Percentiles rank a stretch among this genome's conserved stretches.
phyloP scores from a whole-genome alignment of 345 rosid genomes.

The Camelina laxa region DNA sequence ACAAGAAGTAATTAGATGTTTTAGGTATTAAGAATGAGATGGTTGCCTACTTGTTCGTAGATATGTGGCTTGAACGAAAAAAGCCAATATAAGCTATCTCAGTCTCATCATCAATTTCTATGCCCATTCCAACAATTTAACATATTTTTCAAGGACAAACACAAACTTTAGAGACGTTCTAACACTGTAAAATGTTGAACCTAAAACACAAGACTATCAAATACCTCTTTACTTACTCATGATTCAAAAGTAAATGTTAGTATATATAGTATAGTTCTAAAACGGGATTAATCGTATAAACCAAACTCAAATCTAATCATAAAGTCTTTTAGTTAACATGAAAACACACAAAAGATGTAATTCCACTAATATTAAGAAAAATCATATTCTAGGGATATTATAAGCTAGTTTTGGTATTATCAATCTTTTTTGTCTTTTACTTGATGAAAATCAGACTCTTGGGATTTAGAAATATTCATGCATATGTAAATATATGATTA shows the following conservation, averaged over 20 bases:
- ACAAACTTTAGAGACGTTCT: conserved; percentile 14
- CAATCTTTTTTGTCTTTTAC: neutral
- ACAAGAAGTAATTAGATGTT: conserved; percentile 22
- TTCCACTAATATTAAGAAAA: no score
- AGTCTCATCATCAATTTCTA: conserved; percentile 32
- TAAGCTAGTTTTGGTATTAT: conserved; percentile 11
- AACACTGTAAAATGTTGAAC: conserved; percentile 12
- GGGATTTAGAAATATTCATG: neutral
- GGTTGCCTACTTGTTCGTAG: conserved; percentile 23
- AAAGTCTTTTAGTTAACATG: neutral
- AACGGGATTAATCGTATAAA: neutral
- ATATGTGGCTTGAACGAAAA: conserved; percentile 18
- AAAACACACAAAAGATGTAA: neutral
- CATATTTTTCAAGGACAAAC: neutral
- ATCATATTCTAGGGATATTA: neutral
- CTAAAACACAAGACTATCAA: neutral
- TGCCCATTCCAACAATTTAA: conserved; percentile 5
- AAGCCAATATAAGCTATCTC: neutral
- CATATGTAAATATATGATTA: conserved; percentile 1
- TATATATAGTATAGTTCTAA: no score
- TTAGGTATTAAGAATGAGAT: conserved; percentile 5
- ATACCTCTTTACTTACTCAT: neutral
- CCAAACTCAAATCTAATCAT: neutral
- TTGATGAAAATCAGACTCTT: neutral
- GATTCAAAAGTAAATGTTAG: no score